Evolutionary conservation across 1,139 yeast genomes (phyloP).

Genomic region (Pichia sp.): DNA sequence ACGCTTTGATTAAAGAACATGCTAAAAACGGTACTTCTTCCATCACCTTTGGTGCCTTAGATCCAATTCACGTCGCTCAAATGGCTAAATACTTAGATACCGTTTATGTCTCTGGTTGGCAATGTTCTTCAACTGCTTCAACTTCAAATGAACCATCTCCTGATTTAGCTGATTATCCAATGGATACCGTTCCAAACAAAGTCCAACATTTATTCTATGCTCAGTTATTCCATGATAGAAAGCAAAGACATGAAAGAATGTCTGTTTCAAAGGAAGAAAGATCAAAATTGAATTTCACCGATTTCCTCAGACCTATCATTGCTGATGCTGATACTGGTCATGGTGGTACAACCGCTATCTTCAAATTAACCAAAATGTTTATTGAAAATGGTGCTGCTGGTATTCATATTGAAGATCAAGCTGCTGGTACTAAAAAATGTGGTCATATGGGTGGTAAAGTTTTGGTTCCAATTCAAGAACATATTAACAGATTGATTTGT

Average conservation of each 20-base stretch:
- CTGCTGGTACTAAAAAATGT: slow-evolving; percentile 97
- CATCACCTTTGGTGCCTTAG: slow-evolving; percentile 93
- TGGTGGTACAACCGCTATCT: slow-evolving; percentile 95
- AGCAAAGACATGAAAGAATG: slow-evolving; percentile 84
- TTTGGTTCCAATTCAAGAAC: slow-evolving; percentile 95
- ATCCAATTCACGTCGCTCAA: slow-evolving; percentile 92
- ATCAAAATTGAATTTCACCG: slow-evolving; percentile 57
- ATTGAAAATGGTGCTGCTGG: slow-evolving; percentile 99
- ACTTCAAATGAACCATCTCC: slow-evolving; percentile 97
- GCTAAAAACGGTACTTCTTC: slow-evolving; percentile 69
- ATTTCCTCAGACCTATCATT: slow-evolving; percentile 87
- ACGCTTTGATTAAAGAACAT: slow-evolving; percentile 61
- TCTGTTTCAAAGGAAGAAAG: slow-evolving; percentile 54
- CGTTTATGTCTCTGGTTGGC: slow-evolving; percentile 96
- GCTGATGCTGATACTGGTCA: slow-evolving; percentile 99
- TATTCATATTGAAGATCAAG: slow-evolving; percentile 97
- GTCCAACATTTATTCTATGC: slow-evolving; percentile 97
- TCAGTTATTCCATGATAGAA: slow-evolving; percentile 94
- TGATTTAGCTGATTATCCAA: slow-evolving; percentile 96
- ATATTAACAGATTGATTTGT: slow-evolving; percentile 87
- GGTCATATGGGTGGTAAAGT: slow-evolving; percentile 99
- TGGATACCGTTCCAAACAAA: slow-evolving; percentile 98
- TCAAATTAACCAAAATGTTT: slow-evolving; percentile 91
- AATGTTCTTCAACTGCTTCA: slow-evolving; percentile 95
- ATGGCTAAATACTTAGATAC: slow-evolving; percentile 95